Conservation (phyloP, 208 protist species). For the Novymonas esmeraldas region DNA sequence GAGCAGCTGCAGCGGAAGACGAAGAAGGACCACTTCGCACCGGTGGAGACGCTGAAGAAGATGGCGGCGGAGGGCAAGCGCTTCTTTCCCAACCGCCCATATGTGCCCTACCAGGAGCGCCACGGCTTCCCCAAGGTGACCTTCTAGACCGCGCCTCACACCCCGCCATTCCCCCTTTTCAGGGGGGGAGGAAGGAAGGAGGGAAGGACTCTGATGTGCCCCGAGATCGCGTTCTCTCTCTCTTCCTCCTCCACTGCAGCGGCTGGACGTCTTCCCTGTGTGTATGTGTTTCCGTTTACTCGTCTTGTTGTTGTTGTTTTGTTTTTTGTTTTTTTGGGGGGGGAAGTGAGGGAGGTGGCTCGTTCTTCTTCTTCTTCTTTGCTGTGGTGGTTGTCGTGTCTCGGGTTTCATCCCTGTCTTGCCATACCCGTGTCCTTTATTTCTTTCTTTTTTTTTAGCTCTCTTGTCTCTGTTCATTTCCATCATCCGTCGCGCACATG, state of each 20-base stretch:
- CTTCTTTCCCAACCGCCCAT: slow-evolving; percentile 83
- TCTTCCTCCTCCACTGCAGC: neutral
- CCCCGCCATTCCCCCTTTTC: neutral
- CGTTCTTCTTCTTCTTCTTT: too few species aligned
- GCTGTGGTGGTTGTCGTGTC: too few species aligned
- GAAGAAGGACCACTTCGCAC: slow-evolving; percentile 65
- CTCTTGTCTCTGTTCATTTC: too few species aligned
- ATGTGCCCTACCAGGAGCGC: slow-evolving; percentile 77
- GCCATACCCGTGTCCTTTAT: too few species aligned
- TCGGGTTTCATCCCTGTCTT: too few species aligned
- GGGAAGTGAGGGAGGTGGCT: too few species aligned
- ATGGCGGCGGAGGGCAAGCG: slow-evolving; percentile 63
- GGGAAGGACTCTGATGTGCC: too few species aligned
- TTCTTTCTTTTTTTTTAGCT: too few species aligned
- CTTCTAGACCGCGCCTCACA: slow-evolving; percentile 22
- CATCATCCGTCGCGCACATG: too few species aligned
- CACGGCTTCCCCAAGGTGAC: slow-evolving; percentile 57
- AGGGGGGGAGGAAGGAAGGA: too few species aligned
- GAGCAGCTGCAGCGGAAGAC: slow-evolving; percentile 47
- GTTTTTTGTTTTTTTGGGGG: neutral
- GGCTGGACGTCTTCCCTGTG: neutral
- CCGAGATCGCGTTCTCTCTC: neutral
- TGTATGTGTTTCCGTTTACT: neutral
- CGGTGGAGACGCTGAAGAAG: slow-evolving; percentile 49
- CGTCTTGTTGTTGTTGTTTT: neutral